A percentile compares a stretch with the other conserved stretches of the same genome.
phyloP scores from a whole-genome alignment of 192 early-diverging fungal genomes.

The Podila epicladia region DNA sequence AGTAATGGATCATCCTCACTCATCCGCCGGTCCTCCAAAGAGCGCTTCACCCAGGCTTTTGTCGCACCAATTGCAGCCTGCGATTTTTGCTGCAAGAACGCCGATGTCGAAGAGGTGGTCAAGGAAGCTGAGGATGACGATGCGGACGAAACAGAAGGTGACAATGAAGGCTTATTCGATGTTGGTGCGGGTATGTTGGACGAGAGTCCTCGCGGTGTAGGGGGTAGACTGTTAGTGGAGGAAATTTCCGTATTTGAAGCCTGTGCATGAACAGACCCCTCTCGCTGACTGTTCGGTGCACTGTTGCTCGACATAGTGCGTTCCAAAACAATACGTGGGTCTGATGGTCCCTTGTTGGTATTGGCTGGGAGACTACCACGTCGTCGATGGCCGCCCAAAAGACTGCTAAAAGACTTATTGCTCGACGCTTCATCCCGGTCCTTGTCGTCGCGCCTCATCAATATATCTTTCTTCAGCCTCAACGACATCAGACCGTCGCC shows the following conservation, averaged over 20 bases:
- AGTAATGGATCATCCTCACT: slow-evolving; percentile 40
- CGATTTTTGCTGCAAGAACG: slow-evolving; percentile 24
- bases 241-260: no score
- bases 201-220: not conserved
- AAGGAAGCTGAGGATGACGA: not conserved
- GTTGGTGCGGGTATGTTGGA: not conserved
- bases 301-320: slow-evolving; percentile 7
- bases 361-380: slow-evolving; percentile 9
- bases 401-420: not conserved
- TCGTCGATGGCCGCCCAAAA: slow-evolving; percentile 11
- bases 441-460: slow-evolving; percentile 24
- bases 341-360: not conserved
- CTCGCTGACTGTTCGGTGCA: not conserved
- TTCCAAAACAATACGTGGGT: not conserved
- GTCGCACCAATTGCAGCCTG: slow-evolving; percentile 39
- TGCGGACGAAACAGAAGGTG: slow-evolving; percentile 5
- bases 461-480: slow-evolving; percentile 27
- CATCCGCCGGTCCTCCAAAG: slow-evolving; percentile 36
- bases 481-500: slow-evolving; percentile 23
- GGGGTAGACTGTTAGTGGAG: not conserved
- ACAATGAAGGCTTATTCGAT: not conserved
- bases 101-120: slow-evolving; percentile 1
- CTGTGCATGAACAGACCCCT: not conserved
- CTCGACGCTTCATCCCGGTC: slow-evolving; percentile 9
- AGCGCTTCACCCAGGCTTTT: slow-evolving; percentile 46